Evolutionary conservation across 768 basidiomycete genomes (phyloP).

Genomic region (Pleurotus sapidus): DNA sequence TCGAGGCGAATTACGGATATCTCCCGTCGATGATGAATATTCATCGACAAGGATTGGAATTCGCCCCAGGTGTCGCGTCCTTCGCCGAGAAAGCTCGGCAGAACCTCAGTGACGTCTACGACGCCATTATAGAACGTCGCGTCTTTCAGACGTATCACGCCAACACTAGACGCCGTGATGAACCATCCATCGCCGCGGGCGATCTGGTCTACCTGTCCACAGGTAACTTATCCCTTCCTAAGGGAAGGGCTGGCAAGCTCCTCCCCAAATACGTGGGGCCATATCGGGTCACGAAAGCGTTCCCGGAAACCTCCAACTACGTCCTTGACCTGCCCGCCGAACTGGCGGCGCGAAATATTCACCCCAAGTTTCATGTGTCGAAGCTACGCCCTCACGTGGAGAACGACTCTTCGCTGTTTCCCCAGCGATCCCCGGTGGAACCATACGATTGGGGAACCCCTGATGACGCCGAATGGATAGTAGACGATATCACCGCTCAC

Average conservation of each 20-base stretch:
- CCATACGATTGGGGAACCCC: no score
- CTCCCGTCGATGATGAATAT: slow-evolving; percentile 19
- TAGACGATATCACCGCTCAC: no score
- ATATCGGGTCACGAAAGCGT: slow-evolving; percentile 20
- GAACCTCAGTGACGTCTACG: no score
- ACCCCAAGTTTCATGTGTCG: slow-evolving; percentile 31
- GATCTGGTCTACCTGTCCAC: slow-evolving; percentile 33
- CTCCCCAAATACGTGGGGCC: slow-evolving; percentile 37
- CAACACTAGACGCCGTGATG: slow-evolving; percentile 18
- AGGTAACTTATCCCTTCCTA: slow-evolving; percentile 30
- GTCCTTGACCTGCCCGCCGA: slow-evolving; percentile 22
- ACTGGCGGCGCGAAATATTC: slow-evolving; percentile 22
- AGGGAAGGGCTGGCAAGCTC: slow-evolving; percentile 30
- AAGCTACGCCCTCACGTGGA: slow-evolving; percentile 23
- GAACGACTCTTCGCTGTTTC: slow-evolving; percentile 33
- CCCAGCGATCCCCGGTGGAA: no score
- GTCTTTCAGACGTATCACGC: slow-evolving; percentile 26
- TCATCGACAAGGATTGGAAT: background rate
- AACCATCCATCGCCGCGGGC: slow-evolving; percentile 15
- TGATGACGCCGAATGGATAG: no score
- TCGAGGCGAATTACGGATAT: no score
- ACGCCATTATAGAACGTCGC: slow-evolving; percentile 31
- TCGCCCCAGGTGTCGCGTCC: slow-evolving; percentile 16
- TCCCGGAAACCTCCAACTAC: slow-evolving; percentile 22
- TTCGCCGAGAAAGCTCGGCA: slow-evolving; percentile 21